Base-by-base conservation (phyloP, 768 basidiomycete species). In the Suillus spraguei region DNA sequence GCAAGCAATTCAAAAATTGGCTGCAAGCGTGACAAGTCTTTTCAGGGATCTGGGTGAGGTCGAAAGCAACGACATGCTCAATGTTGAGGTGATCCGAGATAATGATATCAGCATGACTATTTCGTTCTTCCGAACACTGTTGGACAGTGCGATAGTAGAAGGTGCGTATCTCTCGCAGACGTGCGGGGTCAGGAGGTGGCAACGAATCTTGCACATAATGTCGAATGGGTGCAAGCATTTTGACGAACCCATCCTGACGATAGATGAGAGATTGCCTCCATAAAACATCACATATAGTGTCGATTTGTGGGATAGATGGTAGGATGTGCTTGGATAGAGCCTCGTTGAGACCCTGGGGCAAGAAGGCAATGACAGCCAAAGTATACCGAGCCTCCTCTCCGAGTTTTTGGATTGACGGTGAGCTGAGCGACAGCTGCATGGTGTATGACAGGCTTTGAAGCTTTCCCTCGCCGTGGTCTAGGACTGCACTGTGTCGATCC, bases 311-410 rank as follows among this genome's bases (percentile, higher is more conserved):
- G 16, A 8, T 14, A 20, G 36, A 60, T 32, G 14, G 28, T 11
- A 60, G 33, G 9, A 39, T 17, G 5, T 14, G 5, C 28, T 39
- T 60, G 3, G 59, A n/a, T 17, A 41, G 42, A 17, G 14, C 20
- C 16, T 62, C 52, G 5, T 35, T 36, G 52, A 62, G 32, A 8
- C 61, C 61, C 42, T 62, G 61, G 10, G 61, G 61, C 10, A 62
- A 41, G 16, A 62, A 53, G 8, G 61, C 61, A 2, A 54, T 20
- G 13, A 62, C 20, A 4, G 35, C 52, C 10, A 62, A 41, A 20
- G n/a, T 13, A 28, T 5, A n/a, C n/a, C n/a, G n/a, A n/a, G n/a
- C n/a, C n/a, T n/a, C n/a, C n/a, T n/a, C n/a, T n/a, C n/a, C n/a
- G n/a, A n/a, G n/a, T n/a, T n/a, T n/a, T n/a, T n/a, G n/a, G n/a